Base-by-base conservation (phyloP, 1,284 basidiomycete genomes). In the Cryptococcus amylolentus region DNA sequence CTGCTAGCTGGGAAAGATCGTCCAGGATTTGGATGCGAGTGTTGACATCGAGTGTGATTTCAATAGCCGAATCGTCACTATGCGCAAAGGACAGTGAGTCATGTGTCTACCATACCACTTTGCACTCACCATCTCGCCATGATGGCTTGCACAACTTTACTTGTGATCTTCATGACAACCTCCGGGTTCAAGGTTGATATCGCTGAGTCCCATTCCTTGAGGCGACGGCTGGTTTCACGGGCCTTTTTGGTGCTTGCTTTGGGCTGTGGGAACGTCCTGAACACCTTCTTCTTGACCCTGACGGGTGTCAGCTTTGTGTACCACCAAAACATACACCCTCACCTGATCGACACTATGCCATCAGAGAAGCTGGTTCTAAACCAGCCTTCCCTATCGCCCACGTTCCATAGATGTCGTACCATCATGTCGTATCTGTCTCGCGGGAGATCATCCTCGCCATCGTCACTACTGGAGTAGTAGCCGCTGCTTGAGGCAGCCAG, bases 101-200 rank as follows among this genome's bases (percentile, higher is more conserved):
- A 18, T 10, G 26, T 12, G 26, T 3, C 31, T 7, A 16, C 14
- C 14, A 42, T 16, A 23, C 20, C 41, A 16, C 16, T 8, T 42
- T 42, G 20, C 14, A 81, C 88, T 60, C 71, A 89, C 85, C 86
- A 81, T 31, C 81, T 83, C 26, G 82, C 76, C 60, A 88, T 80
- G 40, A 88, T 87, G 39, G 87, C 87, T 66, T 89, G 86, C 18
- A 89, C 86, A n/a, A 88, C 86, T 37, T 88, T 87, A 64, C 84
- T 87, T 40, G 88, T 84, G 45, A 88, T 78, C 75, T 89, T 89
- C 68, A 90, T 85, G 4, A 88, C 88, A 44, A 89, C 86, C 48
- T 88, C 84, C 14, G 88, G 87, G 67, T 91, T 91, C 52, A 91
- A 79, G 31, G 78, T 75, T 8, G 83, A 81, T 10, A 91, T 80